phyloP scores from a whole-genome alignment of 1,139 yeast genomes.

The Sugiyamaella sp. region DNA sequence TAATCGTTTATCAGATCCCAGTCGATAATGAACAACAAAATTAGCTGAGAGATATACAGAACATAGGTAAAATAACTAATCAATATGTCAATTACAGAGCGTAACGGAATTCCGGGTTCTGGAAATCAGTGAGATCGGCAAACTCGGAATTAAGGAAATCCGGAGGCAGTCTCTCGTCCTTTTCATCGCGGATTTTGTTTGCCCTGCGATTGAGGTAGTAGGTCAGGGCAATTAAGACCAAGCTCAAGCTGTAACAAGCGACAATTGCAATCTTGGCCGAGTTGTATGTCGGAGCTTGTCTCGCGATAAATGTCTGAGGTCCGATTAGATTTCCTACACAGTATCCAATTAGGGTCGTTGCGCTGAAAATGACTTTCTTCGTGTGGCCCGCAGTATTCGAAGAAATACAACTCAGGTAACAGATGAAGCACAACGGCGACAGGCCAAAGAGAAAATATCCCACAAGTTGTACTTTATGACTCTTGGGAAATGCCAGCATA shows the following conservation, averaged over 20 bases:
- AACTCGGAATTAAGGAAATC: conserved; percentile 50
- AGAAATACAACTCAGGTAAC: conserved; percentile 52
- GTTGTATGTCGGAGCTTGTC: conserved; percentile 55
- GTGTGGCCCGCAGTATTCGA: conserved; percentile 65
- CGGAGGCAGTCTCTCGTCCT: conserved; percentile 30
- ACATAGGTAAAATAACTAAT: not conserved
- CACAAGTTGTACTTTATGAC: conserved; percentile 44
- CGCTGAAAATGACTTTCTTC: conserved; percentile 52
- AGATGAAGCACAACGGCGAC: conserved; percentile 50
- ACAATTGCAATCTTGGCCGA: conserved; percentile 53
- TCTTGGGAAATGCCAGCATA: conserved; percentile 50
- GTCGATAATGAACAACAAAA: no score
- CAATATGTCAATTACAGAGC: conserved; percentile 24
- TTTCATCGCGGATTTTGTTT: conserved; percentile 42
- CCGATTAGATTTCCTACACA: conserved; percentile 64
- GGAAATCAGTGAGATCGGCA: conserved; percentile 67
- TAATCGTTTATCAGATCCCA: no score
- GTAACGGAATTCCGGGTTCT: conserved; percentile 54
- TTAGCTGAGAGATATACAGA: not conserved
- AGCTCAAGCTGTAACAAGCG: conserved; percentile 39
- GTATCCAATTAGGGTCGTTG: conserved; percentile 55
- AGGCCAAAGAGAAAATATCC: conserved; percentile 46
- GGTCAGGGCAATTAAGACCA: conserved; percentile 33
- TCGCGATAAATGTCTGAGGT: conserved; percentile 54
- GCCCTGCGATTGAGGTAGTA: conserved; percentile 43